These are phyloP conservation scores for Lathyrus oleraceus DNA, from an alignment of 306 rosid species.

Conservation along the genomic window DNA sequence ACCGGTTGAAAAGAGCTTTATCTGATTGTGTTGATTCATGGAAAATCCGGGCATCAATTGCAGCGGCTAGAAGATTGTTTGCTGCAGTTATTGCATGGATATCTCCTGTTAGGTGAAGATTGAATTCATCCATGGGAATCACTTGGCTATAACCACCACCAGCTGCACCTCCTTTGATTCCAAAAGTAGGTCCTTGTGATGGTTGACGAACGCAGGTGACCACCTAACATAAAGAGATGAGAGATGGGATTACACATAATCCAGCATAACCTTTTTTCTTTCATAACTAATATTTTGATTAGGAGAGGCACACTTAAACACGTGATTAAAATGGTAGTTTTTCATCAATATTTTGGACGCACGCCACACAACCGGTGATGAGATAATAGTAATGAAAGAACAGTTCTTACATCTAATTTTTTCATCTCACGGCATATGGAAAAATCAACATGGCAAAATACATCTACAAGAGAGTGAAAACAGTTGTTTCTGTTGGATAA, in stretches of 20 bases:
- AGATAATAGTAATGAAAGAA: constrained; percentile 10
- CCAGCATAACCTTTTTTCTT: constrained; percentile 19
- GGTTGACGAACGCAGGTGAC: constrained; percentile 97
- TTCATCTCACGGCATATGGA: background rate
- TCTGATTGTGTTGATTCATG: constrained; percentile 94
- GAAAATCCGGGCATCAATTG: constrained; percentile 89
- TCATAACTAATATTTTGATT: background rate
- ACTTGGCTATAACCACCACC: constrained; percentile 99
- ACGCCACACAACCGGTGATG: background rate
- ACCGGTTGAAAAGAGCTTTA: constrained; percentile 87
- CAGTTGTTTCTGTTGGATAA: constrained; percentile 2
- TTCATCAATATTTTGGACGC: background rate
- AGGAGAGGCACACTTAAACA: background rate
- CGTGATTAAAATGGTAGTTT: background rate
- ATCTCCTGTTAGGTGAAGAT: constrained; percentile 97
- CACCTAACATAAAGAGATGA: constrained; percentile 57
- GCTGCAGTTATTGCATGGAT: constrained; percentile 98
- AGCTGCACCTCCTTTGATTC: constrained; percentile 99
- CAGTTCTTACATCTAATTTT: constrained; percentile 14
- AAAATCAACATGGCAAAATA: background rate
- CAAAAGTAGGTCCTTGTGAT: constrained; percentile 99
- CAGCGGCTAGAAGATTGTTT: constrained; percentile 97
- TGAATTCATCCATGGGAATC: constrained; percentile 98
- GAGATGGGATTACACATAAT: constrained; percentile 8
- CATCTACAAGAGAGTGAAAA: constrained; percentile 8